These are phyloP conservation scores for Sungouiozyma ichnusensis DNA, from an alignment of 805 yeast species.

Conservation along the genomic window DNA sequence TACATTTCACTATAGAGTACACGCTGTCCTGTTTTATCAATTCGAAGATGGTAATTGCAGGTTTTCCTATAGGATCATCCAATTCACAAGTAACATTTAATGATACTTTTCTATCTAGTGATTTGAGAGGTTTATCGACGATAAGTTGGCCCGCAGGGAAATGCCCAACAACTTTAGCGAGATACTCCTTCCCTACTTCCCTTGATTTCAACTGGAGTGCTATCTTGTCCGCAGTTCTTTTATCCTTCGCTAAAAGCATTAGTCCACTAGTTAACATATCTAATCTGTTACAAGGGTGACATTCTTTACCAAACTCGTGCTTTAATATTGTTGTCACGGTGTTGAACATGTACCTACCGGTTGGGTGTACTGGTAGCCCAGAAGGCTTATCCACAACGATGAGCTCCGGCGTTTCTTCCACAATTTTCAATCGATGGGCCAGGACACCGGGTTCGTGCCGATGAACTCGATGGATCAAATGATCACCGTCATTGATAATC, in stretches of 20 bases:
- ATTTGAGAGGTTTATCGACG: constrained; percentile 58
- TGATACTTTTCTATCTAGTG: constrained; percentile 65
- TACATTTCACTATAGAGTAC: constrained; percentile 61
- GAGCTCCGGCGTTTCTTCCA: constrained; percentile 62
- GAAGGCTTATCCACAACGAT: constrained; percentile 88
- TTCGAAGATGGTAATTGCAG: constrained; percentile 62
- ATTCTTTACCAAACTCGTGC: constrained; percentile 43
- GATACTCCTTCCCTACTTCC: constrained; percentile 67
- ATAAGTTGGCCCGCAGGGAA: constrained; percentile 52
- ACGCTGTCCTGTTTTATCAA: constrained; percentile 59
- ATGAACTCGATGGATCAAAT: constrained; percentile 68
- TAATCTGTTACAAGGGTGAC: constrained; percentile 81
- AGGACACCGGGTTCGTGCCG: constrained; percentile 87
- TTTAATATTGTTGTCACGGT: constrained; percentile 70
- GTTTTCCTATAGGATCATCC: constrained; percentile 36
- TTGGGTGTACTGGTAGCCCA: constrained; percentile 93
- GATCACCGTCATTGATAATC: constrained; percentile 68
- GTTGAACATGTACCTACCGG: constrained; percentile 71
- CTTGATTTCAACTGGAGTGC: constrained; percentile 64
- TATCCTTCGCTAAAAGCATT: constrained; percentile 80
- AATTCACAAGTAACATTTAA: constrained; percentile 43
- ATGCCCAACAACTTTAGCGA: constrained; percentile 80
- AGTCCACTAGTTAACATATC: constrained; percentile 89
- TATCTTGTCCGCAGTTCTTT: constrained; percentile 67
- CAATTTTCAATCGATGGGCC: constrained; percentile 45